phyloP scores from a whole-genome alignment of 257 asterid genomes.

The Gynochthodes officinalis region DNA sequence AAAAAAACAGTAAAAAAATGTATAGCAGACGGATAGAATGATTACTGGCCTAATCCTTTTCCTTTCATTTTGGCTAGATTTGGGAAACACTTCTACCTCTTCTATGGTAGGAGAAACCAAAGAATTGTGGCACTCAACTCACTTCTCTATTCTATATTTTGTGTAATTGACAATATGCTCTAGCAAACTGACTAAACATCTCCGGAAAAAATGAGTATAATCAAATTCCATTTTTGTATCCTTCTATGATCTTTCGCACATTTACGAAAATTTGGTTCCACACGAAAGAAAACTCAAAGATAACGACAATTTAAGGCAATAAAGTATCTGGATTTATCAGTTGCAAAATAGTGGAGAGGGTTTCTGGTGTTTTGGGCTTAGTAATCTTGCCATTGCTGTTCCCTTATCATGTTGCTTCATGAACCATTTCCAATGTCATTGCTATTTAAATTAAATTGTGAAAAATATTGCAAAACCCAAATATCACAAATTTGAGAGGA shows the following conservation, averaged over 20 bases:
- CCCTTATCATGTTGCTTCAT: conserved; percentile 64
- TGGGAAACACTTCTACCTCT: neutral
- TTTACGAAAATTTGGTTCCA: neutral
- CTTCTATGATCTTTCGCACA: neutral
- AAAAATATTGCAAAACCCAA: neutral
- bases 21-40: too few relatives aligned
- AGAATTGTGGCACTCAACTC: neutral
- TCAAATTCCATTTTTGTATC: too few relatives aligned
- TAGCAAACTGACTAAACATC: neutral
- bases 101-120: neutral
- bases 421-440: conserved; percentile 98
- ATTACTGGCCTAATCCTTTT: too few relatives aligned
- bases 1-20: too few relatives aligned
- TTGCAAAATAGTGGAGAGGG: conserved; percentile 38
- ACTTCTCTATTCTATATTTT: neutral
- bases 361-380: conserved; percentile 48
- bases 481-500: neutral
- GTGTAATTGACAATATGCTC: neutral
- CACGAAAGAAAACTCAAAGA: neutral
- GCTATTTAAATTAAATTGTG: conserved; percentile 9
- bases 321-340: conserved; percentile 44
- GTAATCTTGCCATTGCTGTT: conserved; percentile 48
- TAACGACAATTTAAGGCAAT: neutral
- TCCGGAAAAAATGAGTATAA: neutral
- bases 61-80: neutral